phyloP scores from a whole-genome alignment of 1,284 basidiomycete species.

The Apiotrichum sp. region DNA sequence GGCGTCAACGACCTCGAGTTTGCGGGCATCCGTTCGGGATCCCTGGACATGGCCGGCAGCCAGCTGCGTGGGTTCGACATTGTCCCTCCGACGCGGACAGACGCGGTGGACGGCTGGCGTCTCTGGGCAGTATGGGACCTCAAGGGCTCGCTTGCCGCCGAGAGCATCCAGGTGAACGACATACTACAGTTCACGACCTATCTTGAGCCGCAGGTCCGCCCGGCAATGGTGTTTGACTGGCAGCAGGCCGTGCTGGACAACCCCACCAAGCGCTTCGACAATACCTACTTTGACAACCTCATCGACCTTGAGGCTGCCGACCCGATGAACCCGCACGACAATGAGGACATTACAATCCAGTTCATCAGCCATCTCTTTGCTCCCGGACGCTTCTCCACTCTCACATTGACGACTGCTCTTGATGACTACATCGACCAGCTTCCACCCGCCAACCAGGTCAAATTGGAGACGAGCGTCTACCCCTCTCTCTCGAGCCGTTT shows the following conservation, averaged over 20 bases:
- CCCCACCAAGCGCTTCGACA: constrained; percentile 64
- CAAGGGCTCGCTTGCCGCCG: constrained; percentile 23
- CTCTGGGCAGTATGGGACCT: constrained; percentile 49
- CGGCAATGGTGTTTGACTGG: constrained; percentile 31
- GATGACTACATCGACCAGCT: constrained; percentile 71
- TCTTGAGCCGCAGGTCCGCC: constrained; percentile 18
- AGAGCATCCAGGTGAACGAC: constrained; percentile 31
- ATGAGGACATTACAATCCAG: constrained; percentile 54
- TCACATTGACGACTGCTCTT: constrained; percentile 71
- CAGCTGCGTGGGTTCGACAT: constrained; percentile 47
- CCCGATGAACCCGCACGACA: constrained; percentile 31
- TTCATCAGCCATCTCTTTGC: constrained; percentile 76
- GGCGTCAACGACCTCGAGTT: constrained; percentile 32
- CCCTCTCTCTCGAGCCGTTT: constrained; percentile 67
- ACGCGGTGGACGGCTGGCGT: constrained; percentile 39
- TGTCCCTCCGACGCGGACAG: constrained; percentile 23
- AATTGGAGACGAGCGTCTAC: constrained; percentile 47
- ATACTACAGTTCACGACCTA: constrained; percentile 37
- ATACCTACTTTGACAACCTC: constrained; percentile 77
- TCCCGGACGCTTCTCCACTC: constrained; percentile 76
- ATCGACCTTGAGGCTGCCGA: constrained; percentile 62
- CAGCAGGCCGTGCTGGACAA: constrained; percentile 20
- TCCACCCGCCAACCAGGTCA: constrained; percentile 11
- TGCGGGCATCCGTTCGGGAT: constrained; percentile 33
- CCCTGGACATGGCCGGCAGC: constrained; percentile 23